These are phyloP conservation scores for Phytophthora hibernalis DNA, from an alignment of 352 stramenopile genomes.

Conservation along the genomic window DNA sequence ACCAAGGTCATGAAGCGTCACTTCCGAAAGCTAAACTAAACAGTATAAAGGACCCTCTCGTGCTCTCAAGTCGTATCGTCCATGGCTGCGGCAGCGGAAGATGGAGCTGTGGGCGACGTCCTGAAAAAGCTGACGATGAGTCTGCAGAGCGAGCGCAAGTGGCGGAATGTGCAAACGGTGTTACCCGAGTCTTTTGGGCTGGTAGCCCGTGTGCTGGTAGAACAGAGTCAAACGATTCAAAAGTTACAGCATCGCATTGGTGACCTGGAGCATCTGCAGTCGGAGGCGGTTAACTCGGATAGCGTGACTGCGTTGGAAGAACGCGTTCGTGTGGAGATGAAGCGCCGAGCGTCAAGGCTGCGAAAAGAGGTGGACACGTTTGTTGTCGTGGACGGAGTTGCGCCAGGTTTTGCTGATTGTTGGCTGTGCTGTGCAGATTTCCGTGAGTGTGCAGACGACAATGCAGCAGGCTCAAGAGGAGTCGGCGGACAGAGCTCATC, in stretches of 20 bases:
- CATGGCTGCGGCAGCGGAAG: neutral
- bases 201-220: slow-evolving; percentile 45
- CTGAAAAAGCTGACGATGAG: slow-evolving; percentile 22
- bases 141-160: slow-evolving; percentile 57
- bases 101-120: neutral
- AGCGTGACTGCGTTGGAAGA: slow-evolving; percentile 16
- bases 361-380: slow-evolving; percentile 22
- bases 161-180: slow-evolving; percentile 70
- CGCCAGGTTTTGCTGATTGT: neutral
- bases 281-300: neutral
- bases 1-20: slow-evolving; percentile 18
- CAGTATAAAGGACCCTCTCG: neutral
- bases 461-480: slow-evolving; percentile 9
- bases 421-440: slow-evolving; percentile 16
- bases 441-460: neutral
- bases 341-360: slow-evolving; percentile 11
- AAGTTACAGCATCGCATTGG: slow-evolving; percentile 29
- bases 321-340: slow-evolving; percentile 18
- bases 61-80: neutral
- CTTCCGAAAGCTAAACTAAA: slow-evolving; percentile 4
- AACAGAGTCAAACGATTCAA: slow-evolving; percentile 42
- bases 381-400: neutral
- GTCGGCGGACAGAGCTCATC: neutral
- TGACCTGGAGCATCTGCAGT: slow-evolving; percentile 19
- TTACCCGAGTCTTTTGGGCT: slow-evolving; percentile 50